Conservation (phyloP, 129 eudicot genomes). For the Rutidosis leptorrhynchoides region DNA sequence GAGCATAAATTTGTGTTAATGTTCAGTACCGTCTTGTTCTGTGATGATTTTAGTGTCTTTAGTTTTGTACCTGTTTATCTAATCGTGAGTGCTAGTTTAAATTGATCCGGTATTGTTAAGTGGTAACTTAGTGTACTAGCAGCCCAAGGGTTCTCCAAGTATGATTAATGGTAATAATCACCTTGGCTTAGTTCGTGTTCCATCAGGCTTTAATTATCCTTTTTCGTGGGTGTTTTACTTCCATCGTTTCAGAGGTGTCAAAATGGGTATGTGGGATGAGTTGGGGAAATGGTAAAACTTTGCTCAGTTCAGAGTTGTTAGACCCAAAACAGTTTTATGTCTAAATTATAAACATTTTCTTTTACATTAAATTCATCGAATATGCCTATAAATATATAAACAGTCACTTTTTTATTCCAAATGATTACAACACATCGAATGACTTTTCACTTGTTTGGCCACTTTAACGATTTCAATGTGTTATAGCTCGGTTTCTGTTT, state of each 20-base stretch:
- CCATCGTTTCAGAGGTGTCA: not conserved
- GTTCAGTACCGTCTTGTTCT: slow-evolving; percentile 26
- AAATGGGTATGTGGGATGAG: not conserved
- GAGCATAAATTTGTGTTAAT: slow-evolving; percentile 18
- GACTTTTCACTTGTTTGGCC: not conserved
- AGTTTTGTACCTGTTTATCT: slow-evolving; percentile 30
- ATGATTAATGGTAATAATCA: slow-evolving; percentile 34
- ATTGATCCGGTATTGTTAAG: slow-evolving; percentile 9
- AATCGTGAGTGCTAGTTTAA: slow-evolving; percentile 33
- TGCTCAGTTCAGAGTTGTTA: not conserved
- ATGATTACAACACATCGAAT: too few species aligned
- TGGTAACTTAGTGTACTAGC: slow-evolving; percentile 20
- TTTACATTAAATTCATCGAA: too few species aligned
- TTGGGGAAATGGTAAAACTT: not conserved
- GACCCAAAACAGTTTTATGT: not conserved
- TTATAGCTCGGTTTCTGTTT: too few species aligned
- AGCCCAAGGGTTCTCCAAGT: slow-evolving; percentile 4
- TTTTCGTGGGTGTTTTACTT: not conserved
- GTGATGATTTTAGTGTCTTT: slow-evolving; percentile 30
- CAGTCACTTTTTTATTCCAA: too few species aligned
- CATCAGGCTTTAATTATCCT: not conserved
- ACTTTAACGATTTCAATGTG: too few species aligned
- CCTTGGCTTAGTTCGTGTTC: slow-evolving; percentile 19
- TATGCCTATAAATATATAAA: not conserved
- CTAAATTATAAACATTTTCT: too few species aligned